Evolutionary conservation across 2,329 filamentous ascomycete species (phyloP), one percentile per base, ranked within the genome.

Genomic region (Colletotrichum destructivum): DNA sequence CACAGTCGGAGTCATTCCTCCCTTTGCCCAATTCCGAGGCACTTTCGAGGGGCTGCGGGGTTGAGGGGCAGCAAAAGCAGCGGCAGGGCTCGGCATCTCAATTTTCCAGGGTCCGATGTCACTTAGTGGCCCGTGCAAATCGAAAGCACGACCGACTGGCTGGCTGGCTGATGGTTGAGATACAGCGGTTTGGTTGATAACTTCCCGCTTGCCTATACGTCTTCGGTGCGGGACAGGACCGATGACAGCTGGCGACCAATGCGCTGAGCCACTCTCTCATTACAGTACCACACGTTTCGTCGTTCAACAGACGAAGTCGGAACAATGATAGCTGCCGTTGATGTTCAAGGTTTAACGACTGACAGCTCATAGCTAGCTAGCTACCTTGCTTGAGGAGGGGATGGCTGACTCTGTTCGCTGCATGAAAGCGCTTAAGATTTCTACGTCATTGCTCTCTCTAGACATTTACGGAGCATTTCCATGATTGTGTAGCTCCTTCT

Each of bases 101-200:
- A 71, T 71, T 69, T 71, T 71, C 69, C 69, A 71, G 69, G 69
- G 69, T 71, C 65, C 69, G 65, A 63, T 49, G 65, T 64, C 47
- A 52, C 16, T 15, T 21, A 31, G 35, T 71, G 68, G 64, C 52
- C 66, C 44, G 63, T 62, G 63, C 57, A 26, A 57, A 21, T 21
- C 49, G 63, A 71, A 35, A 62, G 35, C 56, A n/a, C 44, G 18
- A n/a, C 44, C 44, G 16, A 9, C 15, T 55, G 26, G 51, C 23
- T 18, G 49, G 49, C 16, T 49, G n/a, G 7, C 26, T 49, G 46
- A 7, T 49, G 46, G 15, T 15, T 9, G 16, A n/a, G 51, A 54
- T 54, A 26, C 23, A 54, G 26, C 51, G 18, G 3, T 31, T n/a
- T 35, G 31, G 31, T 35, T 9, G 31, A 8, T 21, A 11, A 21